phyloP scores from a whole-genome alignment of 306 rosid species.

The Urtica urens region DNA sequence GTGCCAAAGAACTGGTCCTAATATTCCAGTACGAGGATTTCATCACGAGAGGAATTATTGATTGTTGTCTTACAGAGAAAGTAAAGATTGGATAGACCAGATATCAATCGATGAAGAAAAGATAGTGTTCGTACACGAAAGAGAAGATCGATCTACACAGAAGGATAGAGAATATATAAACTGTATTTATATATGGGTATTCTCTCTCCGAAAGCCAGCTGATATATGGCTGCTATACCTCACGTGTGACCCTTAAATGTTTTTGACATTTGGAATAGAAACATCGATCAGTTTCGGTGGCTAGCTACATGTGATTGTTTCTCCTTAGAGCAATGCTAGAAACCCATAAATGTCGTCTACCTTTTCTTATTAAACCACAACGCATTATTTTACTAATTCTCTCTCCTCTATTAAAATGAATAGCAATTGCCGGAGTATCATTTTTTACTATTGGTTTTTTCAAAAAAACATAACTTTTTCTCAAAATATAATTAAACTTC shows the following conservation, averaged over 20 bases:
- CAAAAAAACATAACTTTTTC: too few relatives aligned
- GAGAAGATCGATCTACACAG: constrained; percentile 6
- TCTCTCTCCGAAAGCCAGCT: constrained; percentile 26
- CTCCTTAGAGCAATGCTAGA: too few relatives aligned
- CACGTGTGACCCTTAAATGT: constrained; percentile 79
- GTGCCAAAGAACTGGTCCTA: constrained; percentile 15
- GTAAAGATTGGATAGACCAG: constrained; percentile 6
- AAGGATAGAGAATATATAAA: background rate
- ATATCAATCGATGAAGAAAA: constrained; percentile 14
- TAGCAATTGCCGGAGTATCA: too few relatives aligned
- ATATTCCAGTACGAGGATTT: constrained; percentile 32
- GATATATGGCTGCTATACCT: constrained; percentile 22
- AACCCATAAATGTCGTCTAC: too few relatives aligned
- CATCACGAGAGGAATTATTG: constrained; percentile 10
- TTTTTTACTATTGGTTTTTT: too few relatives aligned
- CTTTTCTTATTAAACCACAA: background rate
- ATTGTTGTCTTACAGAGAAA: background rate
- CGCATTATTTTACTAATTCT: too few relatives aligned
- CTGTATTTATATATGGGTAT: background rate
- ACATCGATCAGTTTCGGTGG: constrained; percentile 29
- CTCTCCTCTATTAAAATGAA: too few relatives aligned
- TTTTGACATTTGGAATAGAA: constrained; percentile 53
- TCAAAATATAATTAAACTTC: too few relatives aligned
- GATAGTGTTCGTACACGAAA: too few relatives aligned
- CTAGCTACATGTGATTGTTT: constrained; percentile 64